Evolutionary conservation across 2,329 filamentous ascomycete species (phyloP), one percentile per base, ranked within the genome.

Genomic region (Aspergillus amoenus): DNA sequence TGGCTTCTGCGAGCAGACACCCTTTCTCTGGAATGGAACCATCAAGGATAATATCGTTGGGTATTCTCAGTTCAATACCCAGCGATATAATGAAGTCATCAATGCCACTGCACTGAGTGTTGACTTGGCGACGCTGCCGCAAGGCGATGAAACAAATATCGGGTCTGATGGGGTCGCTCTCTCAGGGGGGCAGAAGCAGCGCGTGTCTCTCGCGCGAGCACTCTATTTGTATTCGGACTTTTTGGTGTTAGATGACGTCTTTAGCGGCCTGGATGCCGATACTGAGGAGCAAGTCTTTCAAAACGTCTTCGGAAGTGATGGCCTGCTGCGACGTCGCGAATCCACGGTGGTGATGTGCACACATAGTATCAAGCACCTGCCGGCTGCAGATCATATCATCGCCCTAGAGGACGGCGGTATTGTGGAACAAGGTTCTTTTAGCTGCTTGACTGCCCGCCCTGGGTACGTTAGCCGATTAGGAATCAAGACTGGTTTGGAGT

Each of bases 181-280:
- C 12, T 55, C 50, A 39, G 61, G 64, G 3, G 64, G 64, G 2
- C 61, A 66, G 51, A 63, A 58, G 53, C 59, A 66, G 42, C 44
- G 62, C 37, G 22, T 78, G 68, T 73, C 77, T 3, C 64, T 82
- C 1, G 80, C 81, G 3, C 71, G 81, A 15, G 79, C 80, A 1
- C 64, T 82, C 0, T 83, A 80, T 56, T 70, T 76, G 1, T 61
- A 70, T 8, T 68, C 64, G 6, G 63, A 72, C 1, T 65, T 81
- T 1, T 17, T 80, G 1, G 32, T 83, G 3, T 63, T 83, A 0
- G 81, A 83, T 55, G 79, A 83, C 51, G 66, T 74, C 0, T 75
- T 82, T 37, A 78, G 78, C 47, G 0, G 75, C 79, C 1, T 57
- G 12, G 57, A 59, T 41, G 43, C 47, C 3, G 37, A 43, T 6